Conservation (phyloP, 1,139 yeast genomes). For the Eremothecium sinecaudum region DNA sequence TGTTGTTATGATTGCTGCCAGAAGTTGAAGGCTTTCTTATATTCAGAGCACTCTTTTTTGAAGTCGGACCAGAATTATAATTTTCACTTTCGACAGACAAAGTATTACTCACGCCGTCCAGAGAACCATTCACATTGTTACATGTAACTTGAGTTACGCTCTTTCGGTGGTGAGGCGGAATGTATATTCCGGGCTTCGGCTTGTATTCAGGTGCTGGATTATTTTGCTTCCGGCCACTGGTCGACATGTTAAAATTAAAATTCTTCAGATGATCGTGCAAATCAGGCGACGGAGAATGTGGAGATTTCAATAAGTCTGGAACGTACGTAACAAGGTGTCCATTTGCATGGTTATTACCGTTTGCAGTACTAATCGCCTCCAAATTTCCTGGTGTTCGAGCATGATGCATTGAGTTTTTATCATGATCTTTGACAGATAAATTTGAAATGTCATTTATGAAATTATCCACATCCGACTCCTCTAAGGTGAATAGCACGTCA, state of each 20-base stretch:
- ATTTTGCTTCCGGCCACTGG: slow-evolving; percentile 5
- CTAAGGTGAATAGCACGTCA: slow-evolving; percentile 37
- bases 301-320: slow-evolving; percentile 29
- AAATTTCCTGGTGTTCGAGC: neutral
- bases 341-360: slow-evolving; percentile 4
- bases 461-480: slow-evolving; percentile 32
- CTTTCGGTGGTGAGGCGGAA: slow-evolving; percentile 43
- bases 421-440: slow-evolving; percentile 15
- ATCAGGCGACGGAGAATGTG: slow-evolving; percentile 17
- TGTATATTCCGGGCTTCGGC: slow-evolving; percentile 30
- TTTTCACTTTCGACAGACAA: slow-evolving; percentile 15
- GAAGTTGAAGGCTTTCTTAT: neutral
- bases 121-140: neutral
- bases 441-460: slow-evolving; percentile 23
- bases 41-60: slow-evolving; percentile 2
- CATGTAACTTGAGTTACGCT: slow-evolving; percentile 13
- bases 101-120: slow-evolving; percentile 4
- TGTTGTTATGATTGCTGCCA: slow-evolving; percentile 2
- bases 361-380: slow-evolving; percentile 18
- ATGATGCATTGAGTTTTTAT: neutral
- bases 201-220: slow-evolving; percentile 21
- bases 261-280: slow-evolving; percentile 23
- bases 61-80: slow-evolving; percentile 8
- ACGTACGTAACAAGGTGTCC: slow-evolving; percentile 11
- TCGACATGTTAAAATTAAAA: slow-evolving; percentile 11